Evolutionary conservation across 139 green algal genomes (phyloP).

Genomic region (Chlorella ohadii): DNA sequence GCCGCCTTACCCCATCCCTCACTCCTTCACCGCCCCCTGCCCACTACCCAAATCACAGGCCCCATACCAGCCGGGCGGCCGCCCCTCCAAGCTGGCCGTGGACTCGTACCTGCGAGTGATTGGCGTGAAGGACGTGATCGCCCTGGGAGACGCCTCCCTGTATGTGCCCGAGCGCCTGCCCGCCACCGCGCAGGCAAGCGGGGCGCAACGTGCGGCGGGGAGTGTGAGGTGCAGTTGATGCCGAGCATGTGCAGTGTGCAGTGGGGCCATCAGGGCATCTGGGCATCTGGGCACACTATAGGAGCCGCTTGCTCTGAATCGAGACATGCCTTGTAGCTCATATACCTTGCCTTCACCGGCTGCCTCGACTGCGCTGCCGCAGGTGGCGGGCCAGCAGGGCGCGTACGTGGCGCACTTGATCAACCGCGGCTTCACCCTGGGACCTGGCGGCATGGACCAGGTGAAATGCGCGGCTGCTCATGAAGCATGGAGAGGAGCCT

Average conservation of each 20-base stretch:
- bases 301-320: too few species aligned
- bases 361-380: too few species aligned
- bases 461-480: not conserved
- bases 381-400: constrained; percentile 63
- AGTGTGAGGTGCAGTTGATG: not conserved
- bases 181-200: constrained; percentile 64
- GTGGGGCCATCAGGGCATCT: too few species aligned
- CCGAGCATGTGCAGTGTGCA: too few species aligned
- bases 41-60: too few species aligned
- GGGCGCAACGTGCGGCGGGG: too few species aligned
- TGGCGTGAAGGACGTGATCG: constrained; percentile 59
- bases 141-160: constrained; percentile 63
- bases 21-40: too few species aligned
- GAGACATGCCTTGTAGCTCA: too few species aligned
- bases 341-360: too few species aligned
- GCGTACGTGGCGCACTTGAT: constrained; percentile 63
- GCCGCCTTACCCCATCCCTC: too few species aligned
- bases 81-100: constrained; percentile 63
- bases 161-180: constrained; percentile 54
- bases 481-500: not conserved
- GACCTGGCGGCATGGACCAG: not conserved
- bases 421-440: constrained; percentile 46
- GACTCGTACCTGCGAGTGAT: constrained; percentile 73
- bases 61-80: not conserved
- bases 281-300: too few species aligned